Evolutionary conservation across 2,329 filamentous ascomycete genomes (phyloP), one percentile per base, ranked within the genome.

Genomic region (Xylariaceae sp.): DNA sequence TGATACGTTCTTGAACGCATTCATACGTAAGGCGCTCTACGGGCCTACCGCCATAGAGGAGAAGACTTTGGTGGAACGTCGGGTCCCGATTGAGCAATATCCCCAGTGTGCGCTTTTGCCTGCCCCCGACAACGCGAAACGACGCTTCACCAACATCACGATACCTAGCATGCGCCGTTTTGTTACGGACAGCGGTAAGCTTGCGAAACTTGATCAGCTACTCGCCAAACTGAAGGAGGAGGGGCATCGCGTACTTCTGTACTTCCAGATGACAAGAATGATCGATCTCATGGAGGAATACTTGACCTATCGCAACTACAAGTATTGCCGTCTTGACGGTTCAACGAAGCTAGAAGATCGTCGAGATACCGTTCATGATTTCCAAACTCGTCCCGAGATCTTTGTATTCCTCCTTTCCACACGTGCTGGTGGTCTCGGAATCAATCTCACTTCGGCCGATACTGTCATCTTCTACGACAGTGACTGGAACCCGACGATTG

Each of bases 231-330:
- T 99, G 70, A 99, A 97, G 81, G 88, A 91, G 63, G 90, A 89
- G 64, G 89, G 89, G 42, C 94, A 99, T 68, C 92, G 94, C 70
- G 94, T 99, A 18, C 80, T 99, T 56, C 80, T 99, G 17, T 99
- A 99, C 81, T 99, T 99, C 89, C 94, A 99, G 80, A 99, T 99
- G 94, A 99, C 94, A 3, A 89, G 90, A 71, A 99, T 99, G 94
- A 97, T 99, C 71, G 93, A 99, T 73, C 80, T 99, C 62, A 97
- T 97, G 90, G 94, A 99, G 74, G 94, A 99, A 76, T 99, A 97
- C 69, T 81, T 99, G 60, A 97, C 94, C 0, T 97, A 97, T 78
- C 90, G 94, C 73, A 97, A 97, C 77, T 97, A 96, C 86, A 97
- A 96, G 75, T 99, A 97, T 77, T 95, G 93, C 70, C 90, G 94